Conservation (phyloP, 1,139 yeast species). For the Yamadazyma atmosphaerica region DNA sequence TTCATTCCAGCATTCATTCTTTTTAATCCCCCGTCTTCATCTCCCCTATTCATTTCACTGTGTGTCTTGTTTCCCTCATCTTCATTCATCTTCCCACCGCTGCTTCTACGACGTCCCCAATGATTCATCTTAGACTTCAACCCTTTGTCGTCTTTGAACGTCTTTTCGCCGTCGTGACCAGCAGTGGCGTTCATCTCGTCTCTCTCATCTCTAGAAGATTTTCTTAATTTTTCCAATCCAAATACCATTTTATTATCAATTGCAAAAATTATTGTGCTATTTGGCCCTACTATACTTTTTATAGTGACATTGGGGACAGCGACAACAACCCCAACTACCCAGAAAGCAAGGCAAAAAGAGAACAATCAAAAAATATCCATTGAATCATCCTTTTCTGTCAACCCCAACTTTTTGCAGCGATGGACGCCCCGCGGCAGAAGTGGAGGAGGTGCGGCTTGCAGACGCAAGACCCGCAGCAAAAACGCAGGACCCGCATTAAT, state of each 20-base stretch:
- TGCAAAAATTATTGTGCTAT: too few species aligned
- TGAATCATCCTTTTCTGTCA: background rate
- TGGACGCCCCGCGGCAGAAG: background rate
- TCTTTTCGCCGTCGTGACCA: background rate
- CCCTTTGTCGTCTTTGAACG: background rate
- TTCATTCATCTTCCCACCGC: background rate
- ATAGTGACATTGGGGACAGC: too few species aligned
- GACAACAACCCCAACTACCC: too few species aligned
- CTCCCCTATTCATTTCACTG: background rate
- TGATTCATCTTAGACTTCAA: background rate
- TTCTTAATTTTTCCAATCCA: conserved; percentile 13
- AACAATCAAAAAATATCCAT: too few species aligned
- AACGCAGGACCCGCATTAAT: background rate
- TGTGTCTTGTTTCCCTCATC: background rate
- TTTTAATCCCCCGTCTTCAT: background rate
- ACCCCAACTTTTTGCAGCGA: background rate
- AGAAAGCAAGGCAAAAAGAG: too few species aligned
- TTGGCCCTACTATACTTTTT: background rate
- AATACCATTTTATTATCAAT: conserved; percentile 16
- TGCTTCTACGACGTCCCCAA: background rate
- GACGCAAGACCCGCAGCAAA: background rate
- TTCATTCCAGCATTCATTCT: conserved; percentile 1
- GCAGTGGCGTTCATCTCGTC: conserved; percentile 1
- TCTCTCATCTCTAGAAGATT: conserved; percentile 2
- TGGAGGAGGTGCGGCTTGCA: background rate